Evolutionary conservation across 2,329 filamentous ascomycete genomes (phyloP).

Genomic region (Verticillium alfalfae): DNA sequence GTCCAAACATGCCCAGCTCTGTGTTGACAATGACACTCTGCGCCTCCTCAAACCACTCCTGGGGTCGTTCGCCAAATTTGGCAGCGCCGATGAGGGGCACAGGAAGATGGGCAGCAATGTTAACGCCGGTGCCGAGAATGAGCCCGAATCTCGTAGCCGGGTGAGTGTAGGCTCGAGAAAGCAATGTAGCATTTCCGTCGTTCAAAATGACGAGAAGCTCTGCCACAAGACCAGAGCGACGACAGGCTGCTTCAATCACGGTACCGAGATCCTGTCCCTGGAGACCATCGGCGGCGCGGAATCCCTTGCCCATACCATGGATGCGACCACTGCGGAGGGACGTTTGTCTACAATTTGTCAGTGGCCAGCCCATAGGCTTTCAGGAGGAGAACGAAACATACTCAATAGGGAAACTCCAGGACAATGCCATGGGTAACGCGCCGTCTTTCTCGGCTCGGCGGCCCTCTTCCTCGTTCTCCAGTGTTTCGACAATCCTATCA

Average conservation of each 20-base stretch:
- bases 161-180: slow-evolving; percentile 58
- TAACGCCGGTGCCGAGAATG: slow-evolving; percentile 63
- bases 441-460: slow-evolving; percentile 20
- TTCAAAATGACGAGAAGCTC: slow-evolving; percentile 59
- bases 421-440: slow-evolving; percentile 52
- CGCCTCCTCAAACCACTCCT: slow-evolving; percentile 50
- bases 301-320: slow-evolving; percentile 61
- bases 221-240: slow-evolving; percentile 43
- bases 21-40: slow-evolving; percentile 63
- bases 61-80: slow-evolving; percentile 53
- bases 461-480: slow-evolving; percentile 32
- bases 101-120: slow-evolving; percentile 60
- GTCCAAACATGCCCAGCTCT: slow-evolving; percentile 62
- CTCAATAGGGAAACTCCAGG: slow-evolving; percentile 69
- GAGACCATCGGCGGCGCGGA: slow-evolving; percentile 52
- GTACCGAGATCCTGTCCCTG: slow-evolving; percentile 55
- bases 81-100: slow-evolving; percentile 45
- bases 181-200: slow-evolving; percentile 60
- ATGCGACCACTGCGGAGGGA: slow-evolving; percentile 55
- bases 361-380: not conserved
- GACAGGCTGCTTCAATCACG: slow-evolving; percentile 51
- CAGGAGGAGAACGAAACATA: slow-evolving; percentile 30
- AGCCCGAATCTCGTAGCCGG: slow-evolving; percentile 56
- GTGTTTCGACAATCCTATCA: slow-evolving; percentile 49
- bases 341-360: slow-evolving; percentile 48